Evolutionary conservation across 768 basidiomycete species (phyloP).

Genomic region (Coprinellus aureogranulatus): DNA sequence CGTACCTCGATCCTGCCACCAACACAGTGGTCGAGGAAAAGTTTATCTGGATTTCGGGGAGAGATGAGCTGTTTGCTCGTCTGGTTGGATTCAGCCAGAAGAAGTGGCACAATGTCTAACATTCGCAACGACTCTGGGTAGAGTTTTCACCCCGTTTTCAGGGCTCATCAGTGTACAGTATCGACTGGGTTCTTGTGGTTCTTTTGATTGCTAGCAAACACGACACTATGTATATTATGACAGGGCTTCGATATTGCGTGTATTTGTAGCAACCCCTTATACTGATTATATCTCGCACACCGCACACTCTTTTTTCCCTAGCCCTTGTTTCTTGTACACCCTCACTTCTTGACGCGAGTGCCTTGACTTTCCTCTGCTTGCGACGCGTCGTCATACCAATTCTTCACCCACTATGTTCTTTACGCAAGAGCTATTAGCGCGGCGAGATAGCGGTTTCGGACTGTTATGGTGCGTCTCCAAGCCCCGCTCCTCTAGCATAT

Average conservation of each 20-base stretch:
- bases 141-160: not conserved
- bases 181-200: not conserved
- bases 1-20: constrained; percentile 35
- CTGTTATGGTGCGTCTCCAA: constrained; percentile 62
- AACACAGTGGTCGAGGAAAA: constrained; percentile 35
- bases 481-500: not conserved
- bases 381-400: not conserved
- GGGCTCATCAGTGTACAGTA: not conserved
- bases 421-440: constrained; percentile 73
- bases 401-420: constrained; percentile 82
- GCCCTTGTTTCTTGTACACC: too few species aligned
- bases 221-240: not conserved
- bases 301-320: not conserved
- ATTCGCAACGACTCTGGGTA: not conserved
- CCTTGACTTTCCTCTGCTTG: too few species aligned
- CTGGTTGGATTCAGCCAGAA: constrained; percentile 51
- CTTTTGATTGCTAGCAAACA: not conserved
- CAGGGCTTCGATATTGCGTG: not conserved
- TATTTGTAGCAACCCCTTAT: not conserved
- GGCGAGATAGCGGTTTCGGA: constrained; percentile 84
- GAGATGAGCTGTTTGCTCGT: constrained; percentile 67
- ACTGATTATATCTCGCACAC: not conserved
- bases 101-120: constrained; percentile 49
- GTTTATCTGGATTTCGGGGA: constrained; percentile 57
- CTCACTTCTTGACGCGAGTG: too few species aligned